Evolutionary conservation across 768 basidiomycete genomes (phyloP).

Genomic region (Butyriboletus loyo): DNA sequence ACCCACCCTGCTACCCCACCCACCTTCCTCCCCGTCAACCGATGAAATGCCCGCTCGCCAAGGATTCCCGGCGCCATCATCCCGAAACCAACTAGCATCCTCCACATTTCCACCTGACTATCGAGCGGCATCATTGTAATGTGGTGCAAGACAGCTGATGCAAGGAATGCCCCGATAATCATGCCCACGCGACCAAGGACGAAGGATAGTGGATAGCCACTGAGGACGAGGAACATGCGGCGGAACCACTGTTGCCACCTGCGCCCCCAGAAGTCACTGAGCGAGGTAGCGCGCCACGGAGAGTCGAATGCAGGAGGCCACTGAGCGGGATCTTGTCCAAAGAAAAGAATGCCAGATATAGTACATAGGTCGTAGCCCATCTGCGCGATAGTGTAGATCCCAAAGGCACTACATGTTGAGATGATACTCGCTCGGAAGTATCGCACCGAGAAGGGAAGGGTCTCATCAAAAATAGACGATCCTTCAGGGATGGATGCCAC

Average conservation of each 20-base stretch:
- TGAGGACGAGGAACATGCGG: constrained; percentile 29
- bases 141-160: constrained; percentile 57
- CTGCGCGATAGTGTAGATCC: constrained; percentile 45
- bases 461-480: constrained; percentile 31
- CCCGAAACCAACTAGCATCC: constrained; percentile 49
- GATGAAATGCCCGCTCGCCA: constrained; percentile 36
- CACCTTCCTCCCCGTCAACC: constrained; percentile 25
- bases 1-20: constrained; percentile 31
- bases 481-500: constrained; percentile 23
- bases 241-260: constrained; percentile 41
- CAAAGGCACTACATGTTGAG: constrained; percentile 40
- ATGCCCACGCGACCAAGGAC: constrained; percentile 47
- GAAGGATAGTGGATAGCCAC: constrained; percentile 27
- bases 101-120: constrained; percentile 39
- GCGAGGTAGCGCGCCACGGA: constrained; percentile 37
- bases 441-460: constrained; percentile 24
- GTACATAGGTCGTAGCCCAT: constrained; percentile 25
- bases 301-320: constrained; percentile 35
- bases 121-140: constrained; percentile 50
- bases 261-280: constrained; percentile 36
- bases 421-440: constrained; percentile 42
- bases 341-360: constrained; percentile 24
- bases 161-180: constrained; percentile 53
- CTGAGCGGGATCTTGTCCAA: constrained; percentile 26
- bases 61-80: constrained; percentile 52